Percentiles rank a stretch among this genome's conserved stretches.
phyloP scores from a whole-genome alignment of 2,329 filamentous ascomycete species.

The Nemania bipapillata region DNA sequence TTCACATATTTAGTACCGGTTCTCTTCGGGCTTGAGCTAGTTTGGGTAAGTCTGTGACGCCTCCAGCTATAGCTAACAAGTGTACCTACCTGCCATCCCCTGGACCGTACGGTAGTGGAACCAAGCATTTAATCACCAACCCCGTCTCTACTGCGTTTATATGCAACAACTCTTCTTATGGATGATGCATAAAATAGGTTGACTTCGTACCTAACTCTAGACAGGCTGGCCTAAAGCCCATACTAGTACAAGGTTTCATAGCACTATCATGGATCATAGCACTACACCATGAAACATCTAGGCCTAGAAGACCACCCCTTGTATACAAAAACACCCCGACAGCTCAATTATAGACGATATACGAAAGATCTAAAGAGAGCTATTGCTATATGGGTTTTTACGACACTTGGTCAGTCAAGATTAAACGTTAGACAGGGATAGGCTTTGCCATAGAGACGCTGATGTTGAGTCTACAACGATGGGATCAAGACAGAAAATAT shows the following conservation, averaged over 20 bases:
- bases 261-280: not conserved
- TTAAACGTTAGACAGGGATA: not conserved
- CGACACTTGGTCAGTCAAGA: not conserved
- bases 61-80: constrained; percentile 24
- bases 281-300: not conserved
- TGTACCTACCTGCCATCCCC: constrained; percentile 11
- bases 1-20: constrained; percentile 5
- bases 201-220: not conserved
- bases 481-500: not conserved
- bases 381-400: not conserved
- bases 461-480: not conserved
- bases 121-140: constrained; percentile 7
- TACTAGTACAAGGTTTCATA: not conserved
- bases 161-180: constrained; percentile 4
- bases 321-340: not conserved
- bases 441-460: not conserved
- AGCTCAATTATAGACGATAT: not conserved
- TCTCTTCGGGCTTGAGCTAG: constrained; percentile 10
- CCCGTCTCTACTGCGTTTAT: not conserved
- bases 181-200: not conserved
- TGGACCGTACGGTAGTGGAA: constrained; percentile 11
- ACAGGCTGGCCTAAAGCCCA: not conserved
- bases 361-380: not conserved
- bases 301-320: not conserved
- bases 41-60: constrained; percentile 25